Conservation (phyloP, 2,329 filamentous ascomycete species). For the Ophioceras dolichostomum region DNA sequence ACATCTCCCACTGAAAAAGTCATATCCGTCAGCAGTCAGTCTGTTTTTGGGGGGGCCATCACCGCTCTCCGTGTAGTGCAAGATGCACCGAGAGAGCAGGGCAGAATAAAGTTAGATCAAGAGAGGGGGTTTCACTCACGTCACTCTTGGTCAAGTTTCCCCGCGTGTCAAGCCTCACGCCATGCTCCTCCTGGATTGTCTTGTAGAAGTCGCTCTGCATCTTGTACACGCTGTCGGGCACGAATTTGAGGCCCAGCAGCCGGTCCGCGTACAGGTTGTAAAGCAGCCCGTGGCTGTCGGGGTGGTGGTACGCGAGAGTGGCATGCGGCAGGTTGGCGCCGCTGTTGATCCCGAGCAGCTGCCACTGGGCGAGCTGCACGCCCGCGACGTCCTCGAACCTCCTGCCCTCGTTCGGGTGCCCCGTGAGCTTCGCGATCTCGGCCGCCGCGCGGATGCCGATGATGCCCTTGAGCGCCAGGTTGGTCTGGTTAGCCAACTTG, state of each 20-base stretch:
- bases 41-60: no score
- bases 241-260: slow-evolving; percentile 63
- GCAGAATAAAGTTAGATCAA: background rate
- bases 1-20: slow-evolving; percentile 55
- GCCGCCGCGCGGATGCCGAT: slow-evolving; percentile 68
- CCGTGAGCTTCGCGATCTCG: slow-evolving; percentile 26
- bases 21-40: background rate
- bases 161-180: slow-evolving; percentile 70
- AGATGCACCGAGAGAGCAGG: background rate
- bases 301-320: slow-evolving; percentile 66
- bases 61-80: no score
- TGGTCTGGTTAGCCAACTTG: slow-evolving; percentile 61
- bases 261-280: slow-evolving; percentile 79
- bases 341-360: slow-evolving; percentile 55
- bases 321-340: slow-evolving; percentile 51
- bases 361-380: slow-evolving; percentile 62
- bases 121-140: slow-evolving; percentile 6
- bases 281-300: slow-evolving; percentile 38
- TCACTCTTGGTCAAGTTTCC: slow-evolving; percentile 77
- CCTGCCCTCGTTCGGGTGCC: slow-evolving; percentile 29
- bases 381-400: slow-evolving; percentile 6
- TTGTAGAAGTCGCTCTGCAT: slow-evolving; percentile 70
- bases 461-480: slow-evolving; percentile 65
- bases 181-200: slow-evolving; percentile 59
- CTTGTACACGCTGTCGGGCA: slow-evolving; percentile 63